These are phyloP conservation scores for Postia placenta DNA, from an alignment of 768 basidiomycete genomes.

Conservation along the genomic window DNA sequence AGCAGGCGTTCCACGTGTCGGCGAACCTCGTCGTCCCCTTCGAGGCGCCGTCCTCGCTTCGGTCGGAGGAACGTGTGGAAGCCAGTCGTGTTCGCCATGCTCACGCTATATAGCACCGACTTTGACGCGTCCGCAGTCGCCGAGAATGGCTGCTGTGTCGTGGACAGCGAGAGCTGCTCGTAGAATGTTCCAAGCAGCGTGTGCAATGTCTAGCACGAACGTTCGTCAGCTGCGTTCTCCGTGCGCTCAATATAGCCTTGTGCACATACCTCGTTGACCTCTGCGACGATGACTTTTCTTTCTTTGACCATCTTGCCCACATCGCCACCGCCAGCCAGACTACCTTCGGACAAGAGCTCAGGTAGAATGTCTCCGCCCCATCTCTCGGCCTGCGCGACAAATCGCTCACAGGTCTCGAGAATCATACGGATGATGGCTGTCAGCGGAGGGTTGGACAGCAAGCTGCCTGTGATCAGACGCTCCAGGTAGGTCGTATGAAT, in stretches of 20 bases:
- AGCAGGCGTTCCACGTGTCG: constrained; percentile 80
- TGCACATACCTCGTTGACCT: constrained; percentile 66
- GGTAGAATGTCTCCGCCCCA: constrained; percentile 93
- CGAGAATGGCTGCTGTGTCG: constrained; percentile 67
- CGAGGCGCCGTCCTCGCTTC: constrained; percentile 43
- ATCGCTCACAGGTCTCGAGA: constrained; percentile 78
- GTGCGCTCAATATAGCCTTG: not conserved
- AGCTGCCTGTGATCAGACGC: constrained; percentile 69
- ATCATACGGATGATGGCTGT: constrained; percentile 63
- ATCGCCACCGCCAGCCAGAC: constrained; percentile 47
- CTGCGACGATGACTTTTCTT: constrained; percentile 59
- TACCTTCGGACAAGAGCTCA: constrained; percentile 77
- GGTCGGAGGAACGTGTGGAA: constrained; percentile 46
- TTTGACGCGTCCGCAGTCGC: constrained; percentile 64
- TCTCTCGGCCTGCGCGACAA: constrained; percentile 82
- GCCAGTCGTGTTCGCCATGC: constrained; percentile 40
- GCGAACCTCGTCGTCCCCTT: constrained; percentile 62
- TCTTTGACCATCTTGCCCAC: constrained; percentile 73
- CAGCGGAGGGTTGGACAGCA: constrained; percentile 62
- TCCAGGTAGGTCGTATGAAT: constrained; percentile 82
- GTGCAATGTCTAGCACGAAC: constrained; percentile 50
- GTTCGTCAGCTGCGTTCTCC: not conserved
- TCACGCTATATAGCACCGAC: constrained; percentile 55
- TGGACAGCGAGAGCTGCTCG: constrained; percentile 69
- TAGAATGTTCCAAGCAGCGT: constrained; percentile 70